Evolutionary conservation across 805 yeast species (phyloP).

Genomic region (Grigorovia jiainica): DNA sequence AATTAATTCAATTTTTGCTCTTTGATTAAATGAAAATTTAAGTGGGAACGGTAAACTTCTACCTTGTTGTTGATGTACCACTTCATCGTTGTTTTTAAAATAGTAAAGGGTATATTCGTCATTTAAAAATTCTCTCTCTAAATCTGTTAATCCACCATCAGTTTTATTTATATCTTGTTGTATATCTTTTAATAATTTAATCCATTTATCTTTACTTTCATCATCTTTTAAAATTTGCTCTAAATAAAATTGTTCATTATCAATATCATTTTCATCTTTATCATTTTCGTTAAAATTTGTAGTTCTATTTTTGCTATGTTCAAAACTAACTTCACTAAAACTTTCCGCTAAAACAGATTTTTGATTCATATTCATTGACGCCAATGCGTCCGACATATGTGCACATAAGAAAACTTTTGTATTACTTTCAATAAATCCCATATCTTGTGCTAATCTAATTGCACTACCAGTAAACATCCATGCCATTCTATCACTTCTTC

Average conservation of each 20-base stretch:
- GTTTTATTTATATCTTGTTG: constrained; percentile 5
- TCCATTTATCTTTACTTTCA: constrained; percentile 20
- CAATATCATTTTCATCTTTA: constrained; percentile 19
- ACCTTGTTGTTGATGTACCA: constrained; percentile 4
- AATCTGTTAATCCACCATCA: constrained; percentile 12
- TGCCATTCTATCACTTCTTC: constrained; percentile 81
- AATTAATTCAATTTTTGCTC: constrained; percentile 70
- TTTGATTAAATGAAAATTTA: constrained; percentile 51
- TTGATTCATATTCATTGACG: constrained; percentile 74
- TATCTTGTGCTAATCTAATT: constrained; percentile 76
- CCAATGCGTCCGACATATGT: constrained; percentile 72
- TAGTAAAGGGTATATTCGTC: constrained; percentile 27
- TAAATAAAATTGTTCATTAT: constrained; percentile 26
- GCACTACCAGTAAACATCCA: constrained; percentile 92
- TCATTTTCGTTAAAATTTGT: constrained; percentile 25
- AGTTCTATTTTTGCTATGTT: constrained; percentile 1
- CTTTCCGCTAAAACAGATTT: constrained; percentile 70
- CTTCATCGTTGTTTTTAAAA: constrained; percentile 7
- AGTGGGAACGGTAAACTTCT: constrained; percentile 24
- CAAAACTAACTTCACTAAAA: constrained; percentile 50
- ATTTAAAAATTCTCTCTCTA: constrained; percentile 25
- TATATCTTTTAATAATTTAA: constrained; percentile 9
- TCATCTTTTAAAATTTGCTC: constrained; percentile 21
- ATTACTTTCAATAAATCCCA: constrained; percentile 68
- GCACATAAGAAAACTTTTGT: constrained; percentile 73